Percentiles rank a stretch among this genome's conserved stretches.
Evolutionary conservation across 108 stramenopile species (phyloP).

Genomic region (Stephanodiscus triporus): DNA sequence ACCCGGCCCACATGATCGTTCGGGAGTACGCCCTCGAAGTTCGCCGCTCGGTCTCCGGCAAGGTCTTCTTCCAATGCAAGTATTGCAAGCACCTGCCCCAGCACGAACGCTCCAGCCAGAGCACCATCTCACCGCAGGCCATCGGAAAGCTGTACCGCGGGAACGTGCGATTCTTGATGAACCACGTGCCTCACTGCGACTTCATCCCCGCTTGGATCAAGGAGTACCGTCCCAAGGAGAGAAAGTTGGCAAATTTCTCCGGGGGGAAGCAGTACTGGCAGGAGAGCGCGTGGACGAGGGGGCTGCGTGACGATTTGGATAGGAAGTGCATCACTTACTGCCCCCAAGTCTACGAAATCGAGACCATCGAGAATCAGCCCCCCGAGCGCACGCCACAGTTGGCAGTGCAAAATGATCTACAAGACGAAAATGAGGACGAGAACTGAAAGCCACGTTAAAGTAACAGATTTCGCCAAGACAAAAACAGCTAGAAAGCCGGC

Average conservation of each 20-base stretch:
- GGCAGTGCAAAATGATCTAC: too few relatives aligned
- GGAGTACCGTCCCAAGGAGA: neutral
- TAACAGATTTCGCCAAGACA: too few relatives aligned
- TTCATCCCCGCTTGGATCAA: neutral
- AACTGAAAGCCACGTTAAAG: too few relatives aligned
- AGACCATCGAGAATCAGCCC: neutral
- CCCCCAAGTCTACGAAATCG: neutral
- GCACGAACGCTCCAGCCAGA: neutral
- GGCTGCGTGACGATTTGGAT: neutral
- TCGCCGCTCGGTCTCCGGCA: neutral
- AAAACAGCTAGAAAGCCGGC: too few relatives aligned
- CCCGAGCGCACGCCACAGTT: too few relatives aligned
- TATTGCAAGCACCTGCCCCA: conserved; percentile 5
- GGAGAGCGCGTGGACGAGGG: neutral
- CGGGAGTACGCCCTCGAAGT: neutral
- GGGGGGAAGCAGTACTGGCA: neutral
- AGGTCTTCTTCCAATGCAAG: neutral
- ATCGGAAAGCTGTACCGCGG: neutral
- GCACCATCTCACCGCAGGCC: neutral
- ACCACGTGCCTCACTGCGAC: neutral
- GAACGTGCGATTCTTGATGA: conserved; percentile 1
- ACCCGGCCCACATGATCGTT: conserved; percentile 1
- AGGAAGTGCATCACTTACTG: neutral
- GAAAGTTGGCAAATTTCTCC: neutral
- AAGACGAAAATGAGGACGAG: too few relatives aligned